Evolutionary conservation across 75 land plant genomes (phyloP), one percentile per base, ranked within the genome.

Genomic region (Larix kaempferi): DNA sequence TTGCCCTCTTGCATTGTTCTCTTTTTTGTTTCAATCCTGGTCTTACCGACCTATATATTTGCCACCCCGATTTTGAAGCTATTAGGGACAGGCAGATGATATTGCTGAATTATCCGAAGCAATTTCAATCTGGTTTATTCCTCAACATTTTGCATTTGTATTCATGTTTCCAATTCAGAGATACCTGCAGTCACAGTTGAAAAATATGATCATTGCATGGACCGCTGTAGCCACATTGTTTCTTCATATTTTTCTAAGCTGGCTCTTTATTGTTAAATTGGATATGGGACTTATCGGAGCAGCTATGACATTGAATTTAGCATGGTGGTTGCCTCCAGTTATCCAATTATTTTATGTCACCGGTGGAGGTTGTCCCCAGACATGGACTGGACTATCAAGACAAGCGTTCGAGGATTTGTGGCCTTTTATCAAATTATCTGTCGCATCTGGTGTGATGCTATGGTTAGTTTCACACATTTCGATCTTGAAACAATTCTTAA

Each of bases 181-280:
- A 56, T 94, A 92, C 76, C 74, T 94, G 39, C 94, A 88, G 73
- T 77, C 89, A 57, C 94, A 91, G 78, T 83, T 93, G 39, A 84
- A 92, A 82, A 92, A 80, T 39, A 59, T 33, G 62, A 83, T 84
- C 33, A 75, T 85, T 57, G 89, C 92, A 35, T 86, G 81, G 85
- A 66, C 76, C 33, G 75, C 88, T 11, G 56, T 67, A 14, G 64
- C 59, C 57, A 82, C 89, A 0, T 72, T 91, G 4, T 41, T 71
- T 0, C 56, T 86, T 1, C 94, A 94, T 59, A 59, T 87, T 23
- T 57, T 81, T 8, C 41, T 84, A n/a, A 88, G 91, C 56, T 94
- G 88, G 87, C 41, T 83, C 22, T 67, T 91, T 23, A 86, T 94
- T 11, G 78, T 61, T 64, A 77, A 67, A 63, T 60, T 85, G 4